Conservation (phyloP, 495 filamentous ascomycete species). For the Tuber melanosporum region DNA sequence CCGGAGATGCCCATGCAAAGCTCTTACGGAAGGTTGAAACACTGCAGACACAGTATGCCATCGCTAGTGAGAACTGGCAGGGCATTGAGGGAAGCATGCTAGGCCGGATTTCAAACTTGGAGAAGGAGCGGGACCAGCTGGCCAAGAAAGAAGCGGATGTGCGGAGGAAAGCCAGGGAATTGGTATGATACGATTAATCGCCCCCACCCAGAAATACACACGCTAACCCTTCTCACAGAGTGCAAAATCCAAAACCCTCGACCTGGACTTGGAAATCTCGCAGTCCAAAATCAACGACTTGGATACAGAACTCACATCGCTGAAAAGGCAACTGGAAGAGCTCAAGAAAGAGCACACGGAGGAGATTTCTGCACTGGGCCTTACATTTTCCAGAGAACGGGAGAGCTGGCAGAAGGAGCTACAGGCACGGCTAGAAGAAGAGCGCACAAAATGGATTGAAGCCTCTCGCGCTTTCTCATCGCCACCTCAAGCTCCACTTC, state of each 20-base stretch:
- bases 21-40: conserved; percentile 91
- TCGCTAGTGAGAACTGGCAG: conserved; percentile 96
- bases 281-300: conserved; percentile 59
- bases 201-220: conserved; percentile 2
- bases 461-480: conserved; percentile 42
- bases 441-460: conserved; percentile 68
- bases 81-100: conserved; percentile 80
- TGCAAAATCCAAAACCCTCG: conserved; percentile 63
- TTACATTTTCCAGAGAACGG: conserved; percentile 61
- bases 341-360: conserved; percentile 46
- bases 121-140: conserved; percentile 84
- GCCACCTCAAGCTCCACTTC: conserved; percentile 50
- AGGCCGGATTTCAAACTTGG: conserved; percentile 63
- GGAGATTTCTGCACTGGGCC: conserved; percentile 66
- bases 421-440: conserved; percentile 60
- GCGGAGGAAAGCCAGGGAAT: conserved; percentile 76
- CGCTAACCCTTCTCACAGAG: conserved; percentile 50
- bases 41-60: conserved; percentile 87
- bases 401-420: conserved; percentile 58
- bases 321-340: not conserved
- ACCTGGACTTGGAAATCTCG: conserved; percentile 74
- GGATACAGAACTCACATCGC: conserved; percentile 47
- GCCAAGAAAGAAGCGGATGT: conserved; percentile 76
- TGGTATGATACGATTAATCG: conserved; percentile 48
- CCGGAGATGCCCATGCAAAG: conserved; percentile 81